Evolutionary conservation across 129 eudicot species (phyloP), one percentile per base, ranked within the genome.

Genomic region (Saussurea involucrata): DNA sequence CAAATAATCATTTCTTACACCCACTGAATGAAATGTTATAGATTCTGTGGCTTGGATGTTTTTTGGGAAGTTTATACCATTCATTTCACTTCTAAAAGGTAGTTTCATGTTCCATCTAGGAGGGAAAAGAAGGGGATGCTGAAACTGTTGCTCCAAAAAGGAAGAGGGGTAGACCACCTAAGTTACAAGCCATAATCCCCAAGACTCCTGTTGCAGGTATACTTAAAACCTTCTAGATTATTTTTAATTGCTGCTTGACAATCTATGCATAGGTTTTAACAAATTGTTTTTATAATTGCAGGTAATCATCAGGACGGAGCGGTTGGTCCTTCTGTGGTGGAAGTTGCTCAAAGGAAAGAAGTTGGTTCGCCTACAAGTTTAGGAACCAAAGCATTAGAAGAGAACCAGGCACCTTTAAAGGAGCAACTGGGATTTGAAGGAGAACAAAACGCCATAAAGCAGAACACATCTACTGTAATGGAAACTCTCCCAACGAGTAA

Each of bases 81-180:
- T 21, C 58, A 49, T 15, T 49, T 4, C 12, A 49, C 25, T 10
- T 60, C 27, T 75, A 36, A 24, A 63, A 25, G 63, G 8, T 44
- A 71, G 31, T 29, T 80, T 4, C 18, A 21, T 78, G 68, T 81
- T 66, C 60, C 28, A 46, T 77, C 28, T 77, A 90, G 95, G 96
- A 68, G 80, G 72, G 53, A 42, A 58, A 61, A 40, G 84, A 78
- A 71, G 80, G 55, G 69, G 87, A 68, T 53, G 82, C 53, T 46
- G 83, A 70, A 18, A 24, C 69, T 68, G 71, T 69, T 57, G 70
- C 49, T 74, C 82, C 60, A 67, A 90, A 78, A 71, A 83, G 83
- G 73, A 84, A 75, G 82, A 86, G 95, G 84, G 97, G 98, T 46
- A 80, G 97, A 77, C 95, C 93, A 22, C 81, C 74, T 46, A 88